phyloP scores from a whole-genome alignment of 2,329 filamentous ascomycete genomes.

The Fusarium sp. region DNA sequence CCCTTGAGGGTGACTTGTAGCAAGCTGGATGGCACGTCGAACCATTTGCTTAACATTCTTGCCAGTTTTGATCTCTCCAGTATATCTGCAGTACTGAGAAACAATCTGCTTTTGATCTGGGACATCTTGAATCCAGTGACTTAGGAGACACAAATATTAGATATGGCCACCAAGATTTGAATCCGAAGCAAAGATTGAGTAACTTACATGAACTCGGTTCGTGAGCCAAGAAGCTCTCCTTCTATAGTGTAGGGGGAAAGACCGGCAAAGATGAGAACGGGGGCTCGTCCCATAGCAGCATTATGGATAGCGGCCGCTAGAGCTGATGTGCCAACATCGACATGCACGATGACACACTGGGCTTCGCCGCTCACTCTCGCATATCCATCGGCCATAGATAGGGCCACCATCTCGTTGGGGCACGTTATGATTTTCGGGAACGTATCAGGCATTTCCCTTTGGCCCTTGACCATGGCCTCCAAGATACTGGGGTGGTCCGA shows the following conservation, averaged over 20 bases:
- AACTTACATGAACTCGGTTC: slow-evolving; percentile 28
- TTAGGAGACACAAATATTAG: rapidly evolving
- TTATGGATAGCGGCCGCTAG: slow-evolving; percentile 47
- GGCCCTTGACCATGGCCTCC: slow-evolving; percentile 45
- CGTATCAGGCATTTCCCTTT: slow-evolving; percentile 28
- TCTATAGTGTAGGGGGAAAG: slow-evolving; percentile 58
- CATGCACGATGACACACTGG: slow-evolving; percentile 46
- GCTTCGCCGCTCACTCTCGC: slow-evolving; percentile 47
- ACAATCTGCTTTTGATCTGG: slow-evolving; percentile 32
- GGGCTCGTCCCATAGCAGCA: slow-evolving; percentile 45
- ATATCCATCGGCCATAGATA: slow-evolving; percentile 41
- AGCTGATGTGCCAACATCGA: slow-evolving; percentile 47
- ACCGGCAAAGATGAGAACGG: slow-evolving; percentile 58
- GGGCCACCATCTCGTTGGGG: slow-evolving; percentile 49
- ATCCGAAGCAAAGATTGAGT: rapidly evolving
- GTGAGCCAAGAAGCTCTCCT: slow-evolving; percentile 23
- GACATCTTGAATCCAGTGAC: slow-evolving; percentile 37
- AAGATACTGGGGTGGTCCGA: slow-evolving; percentile 58
- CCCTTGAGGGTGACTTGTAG: slow-evolving; percentile 44
- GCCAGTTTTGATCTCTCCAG: slow-evolving; percentile 18
- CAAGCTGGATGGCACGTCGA: slow-evolving; percentile 33
- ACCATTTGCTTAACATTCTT: slow-evolving; percentile 24
- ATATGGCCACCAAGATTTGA: rapidly evolving
- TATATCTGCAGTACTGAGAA: slow-evolving; percentile 23
- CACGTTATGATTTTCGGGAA: slow-evolving; percentile 45